These are phyloP conservation scores for Nyssa sinensis DNA, from an alignment of 148 eudicot species.

Conservation along the genomic window DNA sequence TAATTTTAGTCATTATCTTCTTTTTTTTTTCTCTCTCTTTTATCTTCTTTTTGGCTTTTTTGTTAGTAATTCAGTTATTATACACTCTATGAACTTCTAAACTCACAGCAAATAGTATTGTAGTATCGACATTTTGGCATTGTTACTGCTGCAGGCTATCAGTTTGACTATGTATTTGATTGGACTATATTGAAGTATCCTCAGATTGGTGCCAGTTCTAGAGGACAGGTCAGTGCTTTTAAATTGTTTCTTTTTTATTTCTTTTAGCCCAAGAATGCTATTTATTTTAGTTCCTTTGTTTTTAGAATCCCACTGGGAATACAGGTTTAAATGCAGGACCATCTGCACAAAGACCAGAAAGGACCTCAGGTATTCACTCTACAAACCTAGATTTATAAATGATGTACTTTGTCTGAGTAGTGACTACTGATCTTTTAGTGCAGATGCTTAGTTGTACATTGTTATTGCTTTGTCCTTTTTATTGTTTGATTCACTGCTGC, in stretches of 20 bases:
- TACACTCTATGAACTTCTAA: background rate
- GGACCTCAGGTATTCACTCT: constrained; percentile 68
- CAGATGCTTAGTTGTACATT: background rate
- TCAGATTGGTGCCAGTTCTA: constrained; percentile 38
- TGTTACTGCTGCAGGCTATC: constrained; percentile 48
- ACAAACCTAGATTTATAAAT: background rate
- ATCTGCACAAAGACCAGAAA: constrained; percentile 75
- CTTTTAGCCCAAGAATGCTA: background rate
- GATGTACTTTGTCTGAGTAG: background rate
- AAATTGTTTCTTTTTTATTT: background rate
- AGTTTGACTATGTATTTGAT: constrained; percentile 67
- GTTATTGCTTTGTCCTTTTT: background rate
- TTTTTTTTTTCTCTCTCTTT: no score
- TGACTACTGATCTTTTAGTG: background rate
- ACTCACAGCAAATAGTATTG: background rate
- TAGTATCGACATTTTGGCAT: background rate
- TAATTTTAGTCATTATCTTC: background rate
- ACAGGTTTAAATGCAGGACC: constrained; percentile 68
- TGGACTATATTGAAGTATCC: constrained; percentile 67
- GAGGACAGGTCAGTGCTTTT: constrained; percentile 28
- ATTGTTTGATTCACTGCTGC: constrained; percentile 1
- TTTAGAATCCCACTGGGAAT: constrained; percentile 59
- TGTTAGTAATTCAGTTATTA: background rate
- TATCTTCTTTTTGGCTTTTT: background rate
- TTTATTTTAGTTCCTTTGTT: constrained; percentile 17